Conservation (phyloP, 2,329 filamentous ascomycete species). For the Capronia americana region DNA sequence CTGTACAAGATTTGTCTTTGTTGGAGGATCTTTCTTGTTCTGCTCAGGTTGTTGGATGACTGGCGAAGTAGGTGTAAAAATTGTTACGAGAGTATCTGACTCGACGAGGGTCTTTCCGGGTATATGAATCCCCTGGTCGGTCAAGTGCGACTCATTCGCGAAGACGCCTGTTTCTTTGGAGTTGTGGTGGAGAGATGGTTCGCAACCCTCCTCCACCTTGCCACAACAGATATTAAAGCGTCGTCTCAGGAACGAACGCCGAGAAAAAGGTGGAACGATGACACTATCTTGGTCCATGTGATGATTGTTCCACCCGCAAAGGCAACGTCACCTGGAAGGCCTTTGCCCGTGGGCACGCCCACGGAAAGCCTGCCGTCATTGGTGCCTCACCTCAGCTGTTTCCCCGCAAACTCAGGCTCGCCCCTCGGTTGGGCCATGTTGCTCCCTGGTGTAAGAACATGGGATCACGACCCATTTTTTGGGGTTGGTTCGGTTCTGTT, state of each 20-base stretch:
- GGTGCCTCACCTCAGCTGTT: neutral
- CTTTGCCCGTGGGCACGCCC: neutral
- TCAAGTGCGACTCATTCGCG: neutral
- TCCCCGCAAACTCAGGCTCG: neutral
- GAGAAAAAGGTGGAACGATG: conserved; percentile 5
- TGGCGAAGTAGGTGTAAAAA: neutral
- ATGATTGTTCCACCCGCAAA: neutral
- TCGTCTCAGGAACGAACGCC: too few relatives aligned
- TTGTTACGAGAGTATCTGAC: neutral
- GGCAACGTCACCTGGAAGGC: neutral
- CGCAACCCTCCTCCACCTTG: neutral
- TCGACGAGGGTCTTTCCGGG: neutral
- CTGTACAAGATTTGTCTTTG: neutral
- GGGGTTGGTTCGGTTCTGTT: neutral
- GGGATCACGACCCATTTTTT: neutral
- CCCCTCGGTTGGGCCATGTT: neutral
- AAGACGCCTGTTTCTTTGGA: neutral
- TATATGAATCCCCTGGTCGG: neutral
- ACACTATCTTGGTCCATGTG: neutral
- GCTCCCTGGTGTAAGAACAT: neutral
- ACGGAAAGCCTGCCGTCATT: neutral
- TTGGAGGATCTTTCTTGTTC: neutral
- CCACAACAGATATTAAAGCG: too few relatives aligned
- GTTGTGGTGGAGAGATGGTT: neutral
- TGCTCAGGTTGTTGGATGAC: neutral